These are phyloP conservation scores for Sistotremastrum niveocremeum DNA, from an alignment of 768 basidiomycete genomes.

Conservation along the genomic window DNA sequence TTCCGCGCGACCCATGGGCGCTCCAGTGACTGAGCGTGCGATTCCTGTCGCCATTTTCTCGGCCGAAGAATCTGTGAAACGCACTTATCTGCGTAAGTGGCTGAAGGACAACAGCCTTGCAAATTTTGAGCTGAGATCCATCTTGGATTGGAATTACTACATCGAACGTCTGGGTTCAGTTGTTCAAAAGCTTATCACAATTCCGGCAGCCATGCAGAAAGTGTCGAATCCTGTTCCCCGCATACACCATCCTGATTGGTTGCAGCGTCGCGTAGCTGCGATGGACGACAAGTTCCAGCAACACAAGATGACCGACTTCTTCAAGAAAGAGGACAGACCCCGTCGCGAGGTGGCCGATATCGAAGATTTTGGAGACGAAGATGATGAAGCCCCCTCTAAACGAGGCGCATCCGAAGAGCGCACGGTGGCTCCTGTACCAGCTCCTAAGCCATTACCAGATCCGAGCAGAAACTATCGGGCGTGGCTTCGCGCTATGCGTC, in stretches of 20 bases:
- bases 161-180: slow-evolving; percentile 95
- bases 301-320: slow-evolving; percentile 95
- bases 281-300: slow-evolving; percentile 95
- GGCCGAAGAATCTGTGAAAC: slow-evolving; percentile 83
- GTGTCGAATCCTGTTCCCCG: slow-evolving; percentile 93
- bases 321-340: slow-evolving; percentile 30
- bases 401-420: slow-evolving; percentile 27
- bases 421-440: not conserved
- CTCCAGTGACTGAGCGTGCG: slow-evolving; percentile 94
- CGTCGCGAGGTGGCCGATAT: slow-evolving; percentile 28
- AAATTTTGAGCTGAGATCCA: slow-evolving; percentile 83
- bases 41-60: slow-evolving; percentile 97
- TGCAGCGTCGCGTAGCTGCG: slow-evolving; percentile 79
- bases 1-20: slow-evolving; percentile 81
- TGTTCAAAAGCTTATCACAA: slow-evolving; percentile 97
- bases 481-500: slow-evolving; percentile 68
- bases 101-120: slow-evolving; percentile 81
- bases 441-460: slow-evolving; percentile 38
- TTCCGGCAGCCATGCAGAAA: slow-evolving; percentile 97
- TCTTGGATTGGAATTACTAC: slow-evolving; percentile 97
- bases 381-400: slow-evolving; percentile 24
- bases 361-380: slow-evolving; percentile 37
- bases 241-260: slow-evolving; percentile 94
- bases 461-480: slow-evolving; percentile 50
- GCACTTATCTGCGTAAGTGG: slow-evolving; percentile 88